phyloP scores from a whole-genome alignment of 2,329 filamentous ascomycete species.

The Pseudogymnoascus sp. region DNA sequence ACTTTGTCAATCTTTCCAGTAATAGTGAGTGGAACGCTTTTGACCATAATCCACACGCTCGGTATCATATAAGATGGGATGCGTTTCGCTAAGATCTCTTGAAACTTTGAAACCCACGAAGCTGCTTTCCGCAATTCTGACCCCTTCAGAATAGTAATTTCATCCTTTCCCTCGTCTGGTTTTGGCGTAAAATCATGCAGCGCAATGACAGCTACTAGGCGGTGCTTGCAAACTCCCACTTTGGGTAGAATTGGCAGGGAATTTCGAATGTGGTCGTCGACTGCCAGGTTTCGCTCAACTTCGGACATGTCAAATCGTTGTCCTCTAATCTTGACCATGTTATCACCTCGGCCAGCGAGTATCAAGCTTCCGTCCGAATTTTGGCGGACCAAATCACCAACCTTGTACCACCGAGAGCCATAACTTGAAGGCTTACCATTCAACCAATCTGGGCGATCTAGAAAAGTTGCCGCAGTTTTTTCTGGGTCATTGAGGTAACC shows the following conservation, averaged over 20 bases:
- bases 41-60: not conserved
- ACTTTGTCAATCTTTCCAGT: not conserved
- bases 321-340: constrained; percentile 58
- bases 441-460: constrained; percentile 27
- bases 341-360: constrained; percentile 56
- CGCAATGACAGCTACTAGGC: not conserved
- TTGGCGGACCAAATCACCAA: constrained; percentile 36
- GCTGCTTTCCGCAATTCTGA: not conserved
- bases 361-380: constrained; percentile 51
- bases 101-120: not conserved
- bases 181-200: not conserved
- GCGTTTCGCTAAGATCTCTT: not conserved
- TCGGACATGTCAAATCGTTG: constrained; percentile 60
- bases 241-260: not conserved
- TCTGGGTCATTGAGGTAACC: constrained; percentile 34
- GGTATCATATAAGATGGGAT: not conserved
- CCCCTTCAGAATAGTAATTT: not conserved
- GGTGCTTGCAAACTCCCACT: not conserved
- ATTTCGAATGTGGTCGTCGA: not conserved
- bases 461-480: constrained; percentile 31
- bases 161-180: not conserved
- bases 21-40: not conserved
- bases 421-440: not conserved
- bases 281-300: constrained; percentile 31
- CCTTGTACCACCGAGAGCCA: constrained; percentile 21